A percentile compares a stretch with the other conserved stretches of the same genome.
These are phyloP conservation scores for Podospora pseudocomata DNA, from an alignment of 495 filamentous ascomycete species.

Conservation along the genomic window DNA sequence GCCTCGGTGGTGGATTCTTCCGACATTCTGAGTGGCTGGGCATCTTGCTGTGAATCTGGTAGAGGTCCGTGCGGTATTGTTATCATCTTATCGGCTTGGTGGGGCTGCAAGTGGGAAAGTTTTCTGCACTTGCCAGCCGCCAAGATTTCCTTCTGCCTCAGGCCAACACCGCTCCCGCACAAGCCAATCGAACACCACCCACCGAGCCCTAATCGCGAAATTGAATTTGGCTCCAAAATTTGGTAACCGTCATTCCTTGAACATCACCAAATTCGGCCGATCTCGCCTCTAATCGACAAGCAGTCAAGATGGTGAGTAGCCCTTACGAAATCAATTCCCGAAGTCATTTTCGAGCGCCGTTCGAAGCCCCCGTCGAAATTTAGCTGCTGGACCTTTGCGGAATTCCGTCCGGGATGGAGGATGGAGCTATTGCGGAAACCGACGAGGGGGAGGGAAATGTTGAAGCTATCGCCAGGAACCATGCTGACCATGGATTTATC, in stretches of 20 bases:
- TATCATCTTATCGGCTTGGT: conserved; percentile 7
- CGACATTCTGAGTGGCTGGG: conserved; percentile 16
- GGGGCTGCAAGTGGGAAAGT: conserved; percentile 14
- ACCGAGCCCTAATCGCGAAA: conserved; percentile 42
- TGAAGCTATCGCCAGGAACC: conserved; percentile 4
- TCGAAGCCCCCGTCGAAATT: conserved; percentile 11
- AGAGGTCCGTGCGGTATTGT: background rate
- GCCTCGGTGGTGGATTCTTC: conserved; percentile 24
- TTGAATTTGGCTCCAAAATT: conserved; percentile 36
- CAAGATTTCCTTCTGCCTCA: conserved; percentile 18
- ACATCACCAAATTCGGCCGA: conserved; percentile 34
- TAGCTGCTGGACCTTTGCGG: conserved; percentile 3
- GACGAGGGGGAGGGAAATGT: background rate
- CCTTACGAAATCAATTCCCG: conserved; percentile 17
- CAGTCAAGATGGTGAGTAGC: conserved; percentile 41
- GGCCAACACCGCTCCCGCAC: conserved; percentile 20
- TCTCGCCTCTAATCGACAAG: conserved; percentile 34
- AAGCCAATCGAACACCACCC: conserved; percentile 30
- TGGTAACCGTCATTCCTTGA: conserved; percentile 27
- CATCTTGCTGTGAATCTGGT: conserved; percentile 15
- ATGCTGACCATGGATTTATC: conserved; percentile 39
- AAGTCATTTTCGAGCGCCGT: conserved; percentile 9
- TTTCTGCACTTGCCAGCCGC: background rate
- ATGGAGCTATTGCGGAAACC: conserved; percentile 3
- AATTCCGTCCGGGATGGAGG: conserved; percentile 4